Conservation (phyloP, 2,329 filamentous ascomycete genomes). For the Amylocarpus encephaloides region DNA sequence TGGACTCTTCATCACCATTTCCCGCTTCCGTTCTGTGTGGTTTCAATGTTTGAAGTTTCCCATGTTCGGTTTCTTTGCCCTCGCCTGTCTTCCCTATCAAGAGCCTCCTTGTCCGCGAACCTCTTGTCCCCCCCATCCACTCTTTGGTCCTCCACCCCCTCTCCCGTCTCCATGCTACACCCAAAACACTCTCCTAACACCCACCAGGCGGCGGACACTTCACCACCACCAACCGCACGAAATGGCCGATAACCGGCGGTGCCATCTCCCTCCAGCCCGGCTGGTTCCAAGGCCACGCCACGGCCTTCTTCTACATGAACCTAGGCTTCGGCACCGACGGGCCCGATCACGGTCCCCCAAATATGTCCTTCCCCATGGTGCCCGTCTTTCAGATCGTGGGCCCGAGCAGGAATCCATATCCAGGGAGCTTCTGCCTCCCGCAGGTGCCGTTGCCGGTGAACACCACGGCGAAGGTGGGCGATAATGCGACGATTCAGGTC, state of each 20-base stretch:
- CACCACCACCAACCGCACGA: conserved; percentile 74
- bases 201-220: conserved; percentile 72
- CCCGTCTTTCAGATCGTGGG: conserved; percentile 76
- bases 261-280: conserved; percentile 88
- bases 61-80: too few relatives aligned
- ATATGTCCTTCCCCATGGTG: conserved; percentile 83
- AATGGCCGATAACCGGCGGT: conserved; percentile 83
- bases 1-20: not conserved
- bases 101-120: too few relatives aligned
- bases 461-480: conserved; percentile 66
- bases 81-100: too few relatives aligned
- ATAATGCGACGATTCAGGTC: conserved; percentile 84
- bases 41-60: not conserved
- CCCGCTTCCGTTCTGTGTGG: not conserved
- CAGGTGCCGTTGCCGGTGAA: conserved; percentile 78
- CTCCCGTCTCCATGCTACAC: too few relatives aligned
- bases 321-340: conserved; percentile 72
- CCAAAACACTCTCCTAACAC: conserved; percentile 6
- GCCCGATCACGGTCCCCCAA: conserved; percentile 60
- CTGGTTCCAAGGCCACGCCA: conserved; percentile 87
- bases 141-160: not conserved
- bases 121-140: not conserved
- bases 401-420: conserved; percentile 76
- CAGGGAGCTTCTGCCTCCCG: conserved; percentile 81
- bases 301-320: conserved; percentile 84